Conservation (phyloP, 1,284 basidiomycete species). For the Austropuccinia psidii region DNA sequence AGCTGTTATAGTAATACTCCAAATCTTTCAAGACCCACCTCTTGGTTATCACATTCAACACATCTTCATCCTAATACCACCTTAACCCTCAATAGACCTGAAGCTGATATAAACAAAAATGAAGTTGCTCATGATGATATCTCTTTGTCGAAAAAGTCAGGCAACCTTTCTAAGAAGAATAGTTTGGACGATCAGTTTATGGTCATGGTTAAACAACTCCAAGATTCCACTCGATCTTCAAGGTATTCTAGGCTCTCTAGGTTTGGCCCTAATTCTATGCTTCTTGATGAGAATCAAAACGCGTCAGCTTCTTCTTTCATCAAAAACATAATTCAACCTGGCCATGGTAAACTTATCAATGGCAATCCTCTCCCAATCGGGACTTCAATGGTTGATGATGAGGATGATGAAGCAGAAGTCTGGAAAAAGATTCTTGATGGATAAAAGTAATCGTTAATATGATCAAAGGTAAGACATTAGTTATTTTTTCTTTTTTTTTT, state of each 20-base stretch:
- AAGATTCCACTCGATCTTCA: neutral
- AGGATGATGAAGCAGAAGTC: neutral
- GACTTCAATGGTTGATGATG: neutral
- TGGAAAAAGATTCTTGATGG: constrained; percentile 16
- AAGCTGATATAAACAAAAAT: neutral
- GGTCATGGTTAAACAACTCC: neutral
- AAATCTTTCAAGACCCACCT: neutral
- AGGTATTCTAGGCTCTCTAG: neutral
- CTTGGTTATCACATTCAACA: neutral
- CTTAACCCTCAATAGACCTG: neutral
- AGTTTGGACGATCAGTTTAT: neutral
- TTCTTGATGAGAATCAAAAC: neutral
- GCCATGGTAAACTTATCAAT: neutral
- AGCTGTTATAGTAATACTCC: neutral
- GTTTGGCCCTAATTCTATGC: neutral
- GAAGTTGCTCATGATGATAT: neutral
- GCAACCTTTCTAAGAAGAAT: neutral
- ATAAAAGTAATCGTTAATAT: too few relatives aligned
- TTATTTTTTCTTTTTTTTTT: too few relatives aligned
- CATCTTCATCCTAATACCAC: neutral
- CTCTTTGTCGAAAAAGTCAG: neutral
- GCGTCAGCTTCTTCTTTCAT: neutral
- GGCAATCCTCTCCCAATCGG: neutral
- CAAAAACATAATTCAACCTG: neutral
- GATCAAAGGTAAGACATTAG: too few relatives aligned